Evolutionary conservation across 345 rosid genomes (phyloP).

Genomic region (Citrus sinensis): DNA sequence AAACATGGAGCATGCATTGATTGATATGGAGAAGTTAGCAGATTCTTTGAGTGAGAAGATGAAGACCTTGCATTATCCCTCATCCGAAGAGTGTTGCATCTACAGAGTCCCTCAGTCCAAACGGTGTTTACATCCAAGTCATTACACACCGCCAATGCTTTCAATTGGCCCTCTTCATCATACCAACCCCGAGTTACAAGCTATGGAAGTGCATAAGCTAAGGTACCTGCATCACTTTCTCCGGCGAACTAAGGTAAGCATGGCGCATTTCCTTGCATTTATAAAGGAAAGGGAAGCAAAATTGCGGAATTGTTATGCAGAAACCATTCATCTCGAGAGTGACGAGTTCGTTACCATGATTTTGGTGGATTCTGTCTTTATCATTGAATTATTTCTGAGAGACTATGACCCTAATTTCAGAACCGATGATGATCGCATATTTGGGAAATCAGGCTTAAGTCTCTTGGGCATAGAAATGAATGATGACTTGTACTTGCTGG

Average conservation of each 20-base stretch:
- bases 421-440: background rate
- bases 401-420: too few species aligned
- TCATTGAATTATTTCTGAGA: conserved; percentile 15
- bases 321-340: too few species aligned
- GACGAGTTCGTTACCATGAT: too few species aligned
- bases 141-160: background rate
- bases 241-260: background rate
- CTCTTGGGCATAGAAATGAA: background rate
- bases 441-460: background rate
- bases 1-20: too few species aligned
- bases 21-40: too few species aligned
- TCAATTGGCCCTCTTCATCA: background rate
- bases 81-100: background rate
- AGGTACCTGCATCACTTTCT: background rate
- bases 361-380: conserved; percentile 1
- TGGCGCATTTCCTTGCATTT: too few species aligned
- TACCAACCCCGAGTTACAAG: too few species aligned
- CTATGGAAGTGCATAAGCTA: too few species aligned
- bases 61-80: too few species aligned
- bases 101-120: background rate
- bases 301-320: too few species aligned
- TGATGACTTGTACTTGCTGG: conserved; percentile 17
- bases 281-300: too few species aligned
- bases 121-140: background rate
- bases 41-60: too few species aligned